Conservation (phyloP, 2,329 filamentous ascomycete genomes). For the Penicillium hesseltinei region DNA sequence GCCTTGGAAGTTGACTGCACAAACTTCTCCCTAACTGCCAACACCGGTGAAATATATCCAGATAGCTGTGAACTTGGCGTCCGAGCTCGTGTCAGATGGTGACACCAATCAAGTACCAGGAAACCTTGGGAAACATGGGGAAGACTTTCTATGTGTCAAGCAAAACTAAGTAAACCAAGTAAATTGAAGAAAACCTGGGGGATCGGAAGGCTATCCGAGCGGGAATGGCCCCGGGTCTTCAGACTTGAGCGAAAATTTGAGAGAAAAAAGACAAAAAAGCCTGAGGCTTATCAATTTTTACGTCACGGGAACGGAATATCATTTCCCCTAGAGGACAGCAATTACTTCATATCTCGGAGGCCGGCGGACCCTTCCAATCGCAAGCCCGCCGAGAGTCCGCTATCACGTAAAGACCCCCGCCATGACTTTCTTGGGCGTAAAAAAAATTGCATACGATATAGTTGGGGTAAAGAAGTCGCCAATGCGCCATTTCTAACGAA, state of each 20-base stretch:
- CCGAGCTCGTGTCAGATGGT: conserved; percentile 1
- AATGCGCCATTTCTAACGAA: conserved; percentile 11
- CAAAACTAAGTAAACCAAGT: background rate
- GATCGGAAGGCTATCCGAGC: background rate
- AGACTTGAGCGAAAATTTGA: too few species aligned
- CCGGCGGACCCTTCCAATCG: conserved; percentile 26
- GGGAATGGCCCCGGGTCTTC: background rate
- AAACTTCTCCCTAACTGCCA: background rate
- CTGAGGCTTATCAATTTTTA: background rate
- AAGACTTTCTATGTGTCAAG: background rate
- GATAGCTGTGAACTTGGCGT: background rate
- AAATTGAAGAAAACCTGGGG: background rate
- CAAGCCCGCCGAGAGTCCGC: conserved; percentile 16
- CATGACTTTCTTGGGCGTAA: background rate
- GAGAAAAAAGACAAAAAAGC: background rate
- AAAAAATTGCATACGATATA: background rate
- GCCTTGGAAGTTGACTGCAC: background rate
- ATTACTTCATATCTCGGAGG: conserved; percentile 20
- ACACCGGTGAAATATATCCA: background rate
- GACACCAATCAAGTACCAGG: background rate
- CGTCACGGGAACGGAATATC: conserved; percentile 14
- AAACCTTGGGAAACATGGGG: background rate
- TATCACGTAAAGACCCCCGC: conserved; percentile 25
- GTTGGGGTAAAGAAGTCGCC: background rate
- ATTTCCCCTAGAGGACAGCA: conserved; percentile 8